Evolutionary conservation across 192 early-diverging fungal species (phyloP), one percentile per base, ranked within the genome.

Genomic region (Podila epicladia): DNA sequence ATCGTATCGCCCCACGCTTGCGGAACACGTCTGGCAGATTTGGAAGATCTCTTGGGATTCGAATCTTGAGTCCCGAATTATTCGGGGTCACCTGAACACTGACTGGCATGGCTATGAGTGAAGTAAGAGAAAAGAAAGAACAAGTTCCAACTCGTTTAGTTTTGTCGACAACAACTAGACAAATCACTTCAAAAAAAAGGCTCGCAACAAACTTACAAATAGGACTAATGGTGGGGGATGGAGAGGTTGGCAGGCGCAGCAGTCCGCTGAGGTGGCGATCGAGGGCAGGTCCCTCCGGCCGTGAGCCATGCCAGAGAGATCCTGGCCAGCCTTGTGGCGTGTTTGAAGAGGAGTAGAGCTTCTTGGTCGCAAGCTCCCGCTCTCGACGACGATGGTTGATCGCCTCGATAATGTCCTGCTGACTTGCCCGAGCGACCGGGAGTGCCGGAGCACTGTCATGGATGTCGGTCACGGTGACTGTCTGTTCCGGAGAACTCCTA

Each of bases 1-100:
- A 68, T 15, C 69, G 75, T 13, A 79, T 58, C 4, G 65, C 70
- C 22, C 75, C 75, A 48, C 70, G 58, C 70, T 66, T 79, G 22
- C 75, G 75, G 60, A 79, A 80, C 9, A 45, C 67, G 11, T 73
- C 77, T 9, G 77, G 77, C 11, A 80, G n/a, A 50, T 73, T 80
- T 3, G 71, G 65, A 28, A 80, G 62, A 41, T 73, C 71, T 65
- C 67, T 73, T 0, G 77, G 77, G 26, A 80, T 80, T 15, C 71
- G 58, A 11, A 69, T 72, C 38, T 69, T 73, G n/a, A 65, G 49
- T 17, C 77, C 71, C 41, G 77, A 28, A 12, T 17, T 20, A 24
- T 24, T 48, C 12, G 24, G 20, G 60, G 31, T 49, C 29, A 20
- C 35, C 50, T 55, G 53, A 20, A n/a, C 50, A 24, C 29, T 32